Percentiles rank a stretch among this genome's conserved stretches.
phyloP scores from a whole-genome alignment of 2,329 filamentous ascomycete genomes.

The Magnaporthales sp. region DNA sequence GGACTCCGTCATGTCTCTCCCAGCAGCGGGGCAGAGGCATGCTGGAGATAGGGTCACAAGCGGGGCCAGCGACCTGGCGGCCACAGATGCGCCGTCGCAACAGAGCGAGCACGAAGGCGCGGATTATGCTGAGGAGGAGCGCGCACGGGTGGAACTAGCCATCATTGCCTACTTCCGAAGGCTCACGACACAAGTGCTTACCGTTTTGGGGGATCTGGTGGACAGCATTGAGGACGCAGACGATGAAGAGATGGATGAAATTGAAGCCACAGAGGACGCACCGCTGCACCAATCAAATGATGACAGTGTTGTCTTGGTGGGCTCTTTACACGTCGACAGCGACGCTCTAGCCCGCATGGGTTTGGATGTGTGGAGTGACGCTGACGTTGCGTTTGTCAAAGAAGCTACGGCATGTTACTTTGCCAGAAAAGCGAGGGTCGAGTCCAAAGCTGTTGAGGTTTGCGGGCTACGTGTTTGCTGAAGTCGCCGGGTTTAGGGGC shows the following conservation, averaged over 20 bases:
- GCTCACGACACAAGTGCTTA: conserved; percentile 58
- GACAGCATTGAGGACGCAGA: conserved; percentile 37
- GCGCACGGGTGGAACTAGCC: conserved; percentile 53
- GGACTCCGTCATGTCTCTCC: conserved; percentile 37
- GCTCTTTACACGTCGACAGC: conserved; percentile 46
- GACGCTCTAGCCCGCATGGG: conserved; percentile 64
- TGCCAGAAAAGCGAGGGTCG: conserved; percentile 50
- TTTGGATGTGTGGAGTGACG: conserved; percentile 66
- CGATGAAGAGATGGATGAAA: conserved; percentile 21
- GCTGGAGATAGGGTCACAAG: conserved; percentile 13
- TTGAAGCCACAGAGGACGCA: conserved; percentile 10
- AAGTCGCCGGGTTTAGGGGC: conserved; percentile 6
- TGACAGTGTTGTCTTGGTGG: conserved; percentile 19
- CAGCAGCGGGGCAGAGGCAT: conserved; percentile 20
- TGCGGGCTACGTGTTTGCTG: conserved; percentile 65
- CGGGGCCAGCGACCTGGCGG: background rate
- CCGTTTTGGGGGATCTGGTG: conserved; percentile 53
- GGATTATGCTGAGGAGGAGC: conserved; percentile 30
- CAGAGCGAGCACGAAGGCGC: background rate
- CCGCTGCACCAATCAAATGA: conserved; percentile 5
- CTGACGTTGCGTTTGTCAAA: conserved; percentile 59
- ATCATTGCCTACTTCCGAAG: conserved; percentile 78
- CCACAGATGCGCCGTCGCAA: background rate
- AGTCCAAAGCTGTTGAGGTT: conserved; percentile 64
- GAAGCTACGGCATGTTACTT: conserved; percentile 59